phyloP scores from a whole-genome alignment of 768 basidiomycete genomes.

The Amanita rubescens region DNA sequence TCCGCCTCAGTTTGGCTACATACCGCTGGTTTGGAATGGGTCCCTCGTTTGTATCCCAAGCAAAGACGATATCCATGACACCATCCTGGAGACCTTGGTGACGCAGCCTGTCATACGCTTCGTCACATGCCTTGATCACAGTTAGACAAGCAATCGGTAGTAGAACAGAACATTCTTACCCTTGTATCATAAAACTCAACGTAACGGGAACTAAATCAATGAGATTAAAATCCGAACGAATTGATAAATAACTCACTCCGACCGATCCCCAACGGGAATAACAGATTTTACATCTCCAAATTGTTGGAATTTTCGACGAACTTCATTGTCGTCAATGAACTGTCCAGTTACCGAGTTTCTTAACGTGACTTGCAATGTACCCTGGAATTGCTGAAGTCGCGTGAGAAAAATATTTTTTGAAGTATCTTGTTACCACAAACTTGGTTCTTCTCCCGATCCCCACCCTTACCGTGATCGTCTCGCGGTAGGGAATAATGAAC shows the following conservation, averaged over 20 bases:
- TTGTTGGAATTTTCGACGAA: slow-evolving; percentile 78
- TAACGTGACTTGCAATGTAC: slow-evolving; percentile 74
- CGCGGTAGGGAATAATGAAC: slow-evolving; percentile 96
- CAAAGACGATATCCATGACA: slow-evolving; percentile 79
- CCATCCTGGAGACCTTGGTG: slow-evolving; percentile 80
- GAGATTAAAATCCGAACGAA: not conserved
- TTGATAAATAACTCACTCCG: slow-evolving; percentile 39
- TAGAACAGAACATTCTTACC: slow-evolving; percentile 32
- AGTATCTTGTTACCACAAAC: slow-evolving; percentile 30
- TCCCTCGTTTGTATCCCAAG: slow-evolving; percentile 69
- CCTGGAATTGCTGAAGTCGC: slow-evolving; percentile 59
- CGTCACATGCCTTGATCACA: slow-evolving; percentile 53
- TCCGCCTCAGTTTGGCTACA: slow-evolving; percentile 9
- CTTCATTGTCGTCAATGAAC: slow-evolving; percentile 75
- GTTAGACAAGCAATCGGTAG: slow-evolving; percentile 6
- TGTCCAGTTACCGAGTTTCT: slow-evolving; percentile 63
- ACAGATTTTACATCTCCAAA: slow-evolving; percentile 89
- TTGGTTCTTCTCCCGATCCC: slow-evolving; percentile 77
- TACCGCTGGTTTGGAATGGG: slow-evolving; percentile 39
- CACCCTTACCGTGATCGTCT: slow-evolving; percentile 66
- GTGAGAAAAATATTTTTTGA: not conserved
- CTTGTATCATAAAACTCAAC: slow-evolving; percentile 93
- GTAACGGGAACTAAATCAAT: slow-evolving; percentile 62
- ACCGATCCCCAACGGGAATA: slow-evolving; percentile 52
- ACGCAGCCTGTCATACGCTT: slow-evolving; percentile 74